Percentiles rank a stretch among this genome's conserved stretches.
phyloP scores from a whole-genome alignment of 75 land plant species.

The Cryptomeria japonica region DNA sequence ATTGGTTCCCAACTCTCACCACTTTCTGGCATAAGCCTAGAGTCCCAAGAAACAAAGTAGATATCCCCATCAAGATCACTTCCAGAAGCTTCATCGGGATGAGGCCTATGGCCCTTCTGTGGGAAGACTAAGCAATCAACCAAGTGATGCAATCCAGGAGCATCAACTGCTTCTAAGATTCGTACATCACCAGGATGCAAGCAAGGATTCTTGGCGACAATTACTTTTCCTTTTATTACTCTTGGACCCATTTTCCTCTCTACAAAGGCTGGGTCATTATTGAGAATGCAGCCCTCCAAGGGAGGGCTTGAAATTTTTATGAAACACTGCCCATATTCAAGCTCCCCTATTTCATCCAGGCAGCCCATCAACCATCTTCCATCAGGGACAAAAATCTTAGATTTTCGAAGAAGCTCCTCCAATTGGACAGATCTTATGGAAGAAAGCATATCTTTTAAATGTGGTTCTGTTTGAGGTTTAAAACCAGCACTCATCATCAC shows the following conservation, averaged over 20 bases:
- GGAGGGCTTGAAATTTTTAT: constrained; percentile 62
- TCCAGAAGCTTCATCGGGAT: constrained; percentile 93
- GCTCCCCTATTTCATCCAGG: constrained; percentile 73
- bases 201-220: constrained; percentile 90
- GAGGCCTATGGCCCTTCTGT: constrained; percentile 88
- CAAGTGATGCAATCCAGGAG: constrained; percentile 71
- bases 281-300: constrained; percentile 41
- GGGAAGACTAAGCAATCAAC: constrained; percentile 90
- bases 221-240: constrained; percentile 67
- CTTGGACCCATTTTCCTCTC: constrained; percentile 20
- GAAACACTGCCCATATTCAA: constrained; percentile 88
- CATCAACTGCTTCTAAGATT: constrained; percentile 88
- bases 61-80: constrained; percentile 97
- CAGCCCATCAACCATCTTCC: constrained; percentile 95
- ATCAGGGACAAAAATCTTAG: constrained; percentile 78
- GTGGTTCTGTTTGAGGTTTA: constrained; percentile 72
- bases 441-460: constrained; percentile 67
- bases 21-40: constrained; percentile 66
- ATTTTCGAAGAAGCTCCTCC: constrained; percentile 61
- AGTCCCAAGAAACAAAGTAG: constrained; percentile 93
- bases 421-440: constrained; percentile 75
- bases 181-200: constrained; percentile 95
- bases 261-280: constrained; percentile 43
- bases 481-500: constrained; percentile 86
- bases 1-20: constrained; percentile 72